These are phyloP conservation scores for Omphalea diandra DNA, from an alignment of 441 rosid genomes.

Conservation along the genomic window DNA sequence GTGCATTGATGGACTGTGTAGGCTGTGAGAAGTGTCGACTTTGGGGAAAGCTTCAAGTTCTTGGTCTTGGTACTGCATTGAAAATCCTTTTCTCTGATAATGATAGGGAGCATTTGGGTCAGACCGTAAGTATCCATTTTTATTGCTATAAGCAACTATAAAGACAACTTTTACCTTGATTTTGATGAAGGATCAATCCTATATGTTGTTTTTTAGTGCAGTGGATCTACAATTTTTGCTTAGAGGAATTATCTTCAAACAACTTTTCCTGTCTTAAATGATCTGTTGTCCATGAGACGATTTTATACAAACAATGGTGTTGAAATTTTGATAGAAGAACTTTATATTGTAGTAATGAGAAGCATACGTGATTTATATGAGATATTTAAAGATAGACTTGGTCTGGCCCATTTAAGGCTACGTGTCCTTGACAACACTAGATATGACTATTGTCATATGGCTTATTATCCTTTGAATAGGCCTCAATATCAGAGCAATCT, in stretches of 20 bases:
- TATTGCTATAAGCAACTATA: not conserved
- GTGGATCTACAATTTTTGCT: not conserved
- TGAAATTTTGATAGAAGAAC: not conserved
- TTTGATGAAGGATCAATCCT: not conserved
- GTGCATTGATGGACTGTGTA: slow-evolving; percentile 73
- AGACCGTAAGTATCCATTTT: slow-evolving; percentile 21
- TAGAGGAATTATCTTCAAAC: not conserved
- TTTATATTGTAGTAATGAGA: not conserved
- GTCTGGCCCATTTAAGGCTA: not conserved
- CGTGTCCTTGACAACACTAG: too few species aligned
- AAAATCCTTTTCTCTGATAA: slow-evolving; percentile 59
- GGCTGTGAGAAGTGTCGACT: slow-evolving; percentile 92
- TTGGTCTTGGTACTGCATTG: slow-evolving; percentile 76
- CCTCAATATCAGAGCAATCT: too few species aligned
- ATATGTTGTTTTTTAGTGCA: not conserved
- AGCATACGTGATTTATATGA: not conserved
- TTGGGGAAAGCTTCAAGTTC: slow-evolving; percentile 93
- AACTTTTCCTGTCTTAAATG: not conserved
- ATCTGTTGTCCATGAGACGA: not conserved
- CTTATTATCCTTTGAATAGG: too few species aligned
- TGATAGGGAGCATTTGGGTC: slow-evolving; percentile 7
- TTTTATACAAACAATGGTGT: not conserved
- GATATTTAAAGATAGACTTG: not conserved
- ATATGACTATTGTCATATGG: too few species aligned
- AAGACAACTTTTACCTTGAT: not conserved